Evolutionary conservation across 768 basidiomycete genomes (phyloP), one percentile per base, ranked within the genome.

Genomic region (Rhizopogon vesiculosus): DNA sequence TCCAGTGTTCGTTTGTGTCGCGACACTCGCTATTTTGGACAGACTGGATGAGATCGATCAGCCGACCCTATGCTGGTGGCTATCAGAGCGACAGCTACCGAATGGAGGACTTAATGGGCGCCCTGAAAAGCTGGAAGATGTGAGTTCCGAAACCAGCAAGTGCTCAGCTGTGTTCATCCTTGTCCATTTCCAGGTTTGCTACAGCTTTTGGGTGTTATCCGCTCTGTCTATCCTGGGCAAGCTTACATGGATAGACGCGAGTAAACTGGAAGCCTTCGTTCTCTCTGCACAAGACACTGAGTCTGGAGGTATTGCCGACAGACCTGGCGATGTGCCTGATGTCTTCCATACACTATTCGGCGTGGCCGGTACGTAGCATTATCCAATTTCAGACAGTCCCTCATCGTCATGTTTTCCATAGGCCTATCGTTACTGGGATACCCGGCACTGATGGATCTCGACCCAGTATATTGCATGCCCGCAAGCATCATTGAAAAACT

Each of bases 281-380:
- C 78, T 98, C 7, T 88, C 87, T 15, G 87, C 94, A 6, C 74
- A 98, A 87, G 97, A 98, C 64, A 74, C 80, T 0, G 95, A 98
- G 60, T 81, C 76, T 5, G 97, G 97, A 3, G 97, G 97, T 0
- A 97, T 98, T 28, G 88, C 94, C 0, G 97, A 99, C 69, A 75
- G 97, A 43, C 91, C 93, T 0, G 94, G 91, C 0, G 86, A 99
- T 68, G 87, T 94, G 82, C 85, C 85, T 1, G 97, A 99, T 64
- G 95, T 99, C n/a, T 99, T 97, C 71, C 96, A 99, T 64, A 98
- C 96, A 0, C 70, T 79, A 10, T 99, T 99, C 61, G 97, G 97
- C 1, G 74, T 98, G 2, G 92, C 93, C 57, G 94, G 93, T 80
- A 33, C 67, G 69, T 56, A 7, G 1, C 38, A 40, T 29, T 48